Conservation (phyloP, 2,329 filamentous ascomycete genomes). For the Aspergillus clavatus region DNA sequence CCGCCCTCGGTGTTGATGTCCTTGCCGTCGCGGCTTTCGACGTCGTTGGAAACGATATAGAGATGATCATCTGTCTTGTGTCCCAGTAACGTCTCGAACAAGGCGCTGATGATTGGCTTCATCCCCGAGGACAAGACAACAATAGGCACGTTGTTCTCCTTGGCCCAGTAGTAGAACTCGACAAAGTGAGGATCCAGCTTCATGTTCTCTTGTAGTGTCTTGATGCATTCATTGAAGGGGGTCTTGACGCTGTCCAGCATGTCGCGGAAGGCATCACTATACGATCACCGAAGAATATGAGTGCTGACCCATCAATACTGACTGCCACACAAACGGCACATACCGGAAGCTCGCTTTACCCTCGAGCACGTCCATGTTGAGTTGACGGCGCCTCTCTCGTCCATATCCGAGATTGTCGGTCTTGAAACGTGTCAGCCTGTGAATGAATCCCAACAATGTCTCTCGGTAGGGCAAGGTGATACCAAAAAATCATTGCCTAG, state of each 20-base stretch:
- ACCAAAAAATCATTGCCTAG: conserved; percentile 63
- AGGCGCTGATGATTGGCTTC: conserved; percentile 80
- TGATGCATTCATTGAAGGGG: conserved; percentile 77
- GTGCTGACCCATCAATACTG: not conserved
- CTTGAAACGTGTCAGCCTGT: conserved; percentile 54
- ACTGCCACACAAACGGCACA: conserved; percentile 2
- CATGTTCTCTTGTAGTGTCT: conserved; percentile 74
- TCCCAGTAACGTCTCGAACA: conserved; percentile 77
- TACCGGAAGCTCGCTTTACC: conserved; percentile 67
- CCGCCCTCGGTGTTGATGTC: conserved; percentile 72
- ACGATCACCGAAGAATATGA: conserved; percentile 5
- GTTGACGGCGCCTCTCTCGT: conserved; percentile 60
- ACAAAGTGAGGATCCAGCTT: conserved; percentile 83
- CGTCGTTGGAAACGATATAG: conserved; percentile 86
- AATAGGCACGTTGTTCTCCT: conserved; percentile 78
- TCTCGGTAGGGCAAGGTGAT: conserved; percentile 7
- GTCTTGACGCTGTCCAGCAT: conserved; percentile 86
- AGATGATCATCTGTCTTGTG: conserved; percentile 65
- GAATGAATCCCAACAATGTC: not conserved
- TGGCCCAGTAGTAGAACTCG: conserved; percentile 80
- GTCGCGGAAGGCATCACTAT: conserved; percentile 71
- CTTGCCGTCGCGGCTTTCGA: conserved; percentile 62
- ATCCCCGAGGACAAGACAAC: conserved; percentile 91
- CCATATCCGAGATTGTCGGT: conserved; percentile 93
- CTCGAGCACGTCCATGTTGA: conserved; percentile 72